Evolutionary conservation across 1,139 yeast species (phyloP), one percentile per base, ranked within the genome.

Genomic region (Hemisphaericaspora subhashii): DNA sequence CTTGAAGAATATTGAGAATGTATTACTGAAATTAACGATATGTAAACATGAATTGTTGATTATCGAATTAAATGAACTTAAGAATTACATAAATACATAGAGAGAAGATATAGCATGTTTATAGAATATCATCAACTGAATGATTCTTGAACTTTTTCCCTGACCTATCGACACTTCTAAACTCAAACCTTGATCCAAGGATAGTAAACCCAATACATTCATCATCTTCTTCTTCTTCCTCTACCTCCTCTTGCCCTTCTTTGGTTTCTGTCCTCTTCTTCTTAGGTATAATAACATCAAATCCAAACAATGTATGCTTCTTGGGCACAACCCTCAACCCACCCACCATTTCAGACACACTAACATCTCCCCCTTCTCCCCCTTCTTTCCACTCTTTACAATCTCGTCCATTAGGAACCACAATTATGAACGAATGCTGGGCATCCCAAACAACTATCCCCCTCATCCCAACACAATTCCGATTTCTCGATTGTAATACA

Each of bases 371-470:
- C 17, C 39, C 23, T 13, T 14, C 29, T 10, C 20, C 41, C 36
- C 10, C 40, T 16, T 35, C 53, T 60, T 58, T 53, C 52, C 64
- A 57, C 26, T 60, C 59, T 42, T 65, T 66, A 50, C 74, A 53
- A 33, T 62, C 68, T 17, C 58, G 59, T 9, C 35, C 37, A 34
- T 79, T 65, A 2, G 79, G 78, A 0, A 78, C 74, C 21, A 84
- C 80, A 35, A 90, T 51, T 3, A 88, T 77, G 53, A 88, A 85
- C 40, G 79, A 76, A 50, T 83, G 79, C 55, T 86, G 90, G 6
- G 92, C 79, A 55, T 92, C 98, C 84, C 95, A 86, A 1, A 88
- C 66, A 1, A 90, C 88, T 5, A 90, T 85, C 0, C 98, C 98
- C 30, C 71, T 51, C 13, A 75, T 52, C 0, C 96, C 96, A 5